Evolutionary conservation across 192 early-diverging fungal species (phyloP), one percentile per base, ranked within the genome.

Genomic region (Mortierella antarctica): DNA sequence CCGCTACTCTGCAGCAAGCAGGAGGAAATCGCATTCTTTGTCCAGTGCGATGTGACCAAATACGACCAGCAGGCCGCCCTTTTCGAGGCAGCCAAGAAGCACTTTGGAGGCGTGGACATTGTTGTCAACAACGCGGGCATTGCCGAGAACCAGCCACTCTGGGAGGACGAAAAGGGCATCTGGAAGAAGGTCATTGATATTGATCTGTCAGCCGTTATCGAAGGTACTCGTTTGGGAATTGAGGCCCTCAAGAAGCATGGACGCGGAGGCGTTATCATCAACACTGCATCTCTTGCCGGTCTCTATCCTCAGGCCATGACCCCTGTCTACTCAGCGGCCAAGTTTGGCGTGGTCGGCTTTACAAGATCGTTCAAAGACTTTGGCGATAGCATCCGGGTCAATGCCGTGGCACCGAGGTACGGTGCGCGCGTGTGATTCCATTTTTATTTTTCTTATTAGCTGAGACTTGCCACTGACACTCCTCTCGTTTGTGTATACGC

Each of bases 261-360:
- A n/a, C 58, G 50, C n/a, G 86, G 85, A 9, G 93, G 91, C 9
- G 90, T 93, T 9, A 84, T 96, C 52, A 82, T 96, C 50, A 96
- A 94, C 68, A 92, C 91, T 0, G 90, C 94, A 2, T 93, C 92
- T 8, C 85, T 93, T 61, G 92, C 93, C 48, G 94, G 92, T 1
- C 83, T 92, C 21, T 84, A 84, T 60, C 87, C 88, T 1, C 57
- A 83, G n/a, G 70, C 84, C 18, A 77, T 78, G 42, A 87, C 89
- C 51, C 92, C 92, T 3, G 88, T 92, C 9, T 96, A 96, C 76
- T 88, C 88, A 8, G 92, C 92, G 0, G 90, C 92, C 31, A 95
- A 95, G 84, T 90, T 85, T 56, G 94, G 90, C 15, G 89, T 95
- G 13, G 88, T 88, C 15, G 87, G 88, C 42, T 91, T 94, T 57